A percentile compares a stretch with the other conserved stretches of the same genome.
These are phyloP conservation scores for Penicillium diatomitis DNA, from an alignment of 495 filamentous ascomycete genomes.

Conservation along the genomic window DNA sequence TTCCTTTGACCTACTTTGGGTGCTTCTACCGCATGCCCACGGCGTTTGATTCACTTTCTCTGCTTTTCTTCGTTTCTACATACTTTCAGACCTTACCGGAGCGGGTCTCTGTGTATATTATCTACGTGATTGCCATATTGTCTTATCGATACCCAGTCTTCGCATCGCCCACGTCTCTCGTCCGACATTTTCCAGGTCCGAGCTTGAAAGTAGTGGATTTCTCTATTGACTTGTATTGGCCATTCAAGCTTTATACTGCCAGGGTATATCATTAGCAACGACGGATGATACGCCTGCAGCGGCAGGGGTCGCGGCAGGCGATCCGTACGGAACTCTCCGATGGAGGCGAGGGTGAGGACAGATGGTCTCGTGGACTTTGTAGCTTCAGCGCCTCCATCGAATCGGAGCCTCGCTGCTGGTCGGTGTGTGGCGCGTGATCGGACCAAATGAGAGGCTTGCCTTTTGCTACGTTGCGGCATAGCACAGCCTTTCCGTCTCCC, in stretches of 20 bases:
- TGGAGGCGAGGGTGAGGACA: neutral
- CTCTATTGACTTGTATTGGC: too few species aligned
- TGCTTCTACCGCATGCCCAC: neutral
- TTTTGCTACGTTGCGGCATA: too few species aligned
- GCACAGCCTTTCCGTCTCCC: too few species aligned
- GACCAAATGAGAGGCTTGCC: too few species aligned
- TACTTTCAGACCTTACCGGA: neutral
- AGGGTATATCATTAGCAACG: neutral
- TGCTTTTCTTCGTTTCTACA: neutral
- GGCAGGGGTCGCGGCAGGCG: neutral
- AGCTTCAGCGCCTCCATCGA: too few species aligned
- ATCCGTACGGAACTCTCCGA: neutral
- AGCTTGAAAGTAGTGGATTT: too few species aligned
- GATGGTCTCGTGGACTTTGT: too few species aligned
- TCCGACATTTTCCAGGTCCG: neutral
- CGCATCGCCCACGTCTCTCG: neutral
- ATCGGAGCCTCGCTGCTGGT: too few species aligned
- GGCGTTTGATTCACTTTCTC: neutral
- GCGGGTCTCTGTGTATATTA: conserved; percentile 8
- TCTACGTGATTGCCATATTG: neutral
- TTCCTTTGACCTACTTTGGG: neutral
- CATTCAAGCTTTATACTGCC: neutral
- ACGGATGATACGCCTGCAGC: neutral
- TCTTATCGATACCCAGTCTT: neutral
- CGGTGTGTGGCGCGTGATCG: too few species aligned